Percentiles rank a stretch among this genome's conserved stretches.
Conservation (phyloP, 495 filamentous ascomycete genomes). For the Podospora conica region DNA sequence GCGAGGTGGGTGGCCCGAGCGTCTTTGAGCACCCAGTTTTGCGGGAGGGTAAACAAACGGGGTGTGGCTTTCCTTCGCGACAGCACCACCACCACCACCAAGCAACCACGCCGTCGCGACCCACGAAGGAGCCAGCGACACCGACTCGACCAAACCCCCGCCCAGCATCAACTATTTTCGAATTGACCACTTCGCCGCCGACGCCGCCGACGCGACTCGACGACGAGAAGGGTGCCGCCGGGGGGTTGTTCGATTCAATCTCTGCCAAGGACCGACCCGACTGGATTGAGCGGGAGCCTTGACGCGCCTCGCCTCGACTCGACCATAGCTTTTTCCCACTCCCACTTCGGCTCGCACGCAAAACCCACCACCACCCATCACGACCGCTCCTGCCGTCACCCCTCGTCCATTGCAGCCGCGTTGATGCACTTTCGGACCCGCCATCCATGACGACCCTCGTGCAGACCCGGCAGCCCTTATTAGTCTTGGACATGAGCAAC, state of each 20-base stretch:
- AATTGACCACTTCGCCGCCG: neutral
- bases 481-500: slow-evolving; percentile 56
- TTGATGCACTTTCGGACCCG: slow-evolving; percentile 27
- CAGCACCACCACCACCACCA: neutral
- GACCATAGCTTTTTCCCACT: neutral
- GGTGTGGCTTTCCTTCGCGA: slow-evolving; percentile 19
- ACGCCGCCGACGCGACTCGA: too few species aligned
- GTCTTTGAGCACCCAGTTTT: slow-evolving; percentile 6
- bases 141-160: neutral
- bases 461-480: slow-evolving; percentile 50
- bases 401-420: neutral
- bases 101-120: neutral
- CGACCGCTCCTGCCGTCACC: neutral
- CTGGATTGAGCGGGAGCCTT: neutral
- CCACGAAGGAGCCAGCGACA: neutral
- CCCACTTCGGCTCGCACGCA: neutral
- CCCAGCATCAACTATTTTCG: neutral
- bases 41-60: slow-evolving; percentile 20
- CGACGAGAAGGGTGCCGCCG: neutral
- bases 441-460: slow-evolving; percentile 59
- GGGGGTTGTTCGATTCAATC: neutral
- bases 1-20: slow-evolving; percentile 10
- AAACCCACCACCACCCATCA: neutral
- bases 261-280: neutral
- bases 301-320: neutral